phyloP scores from a whole-genome alignment of 352 stramenopile species.

The Pythium dissotocum region DNA sequence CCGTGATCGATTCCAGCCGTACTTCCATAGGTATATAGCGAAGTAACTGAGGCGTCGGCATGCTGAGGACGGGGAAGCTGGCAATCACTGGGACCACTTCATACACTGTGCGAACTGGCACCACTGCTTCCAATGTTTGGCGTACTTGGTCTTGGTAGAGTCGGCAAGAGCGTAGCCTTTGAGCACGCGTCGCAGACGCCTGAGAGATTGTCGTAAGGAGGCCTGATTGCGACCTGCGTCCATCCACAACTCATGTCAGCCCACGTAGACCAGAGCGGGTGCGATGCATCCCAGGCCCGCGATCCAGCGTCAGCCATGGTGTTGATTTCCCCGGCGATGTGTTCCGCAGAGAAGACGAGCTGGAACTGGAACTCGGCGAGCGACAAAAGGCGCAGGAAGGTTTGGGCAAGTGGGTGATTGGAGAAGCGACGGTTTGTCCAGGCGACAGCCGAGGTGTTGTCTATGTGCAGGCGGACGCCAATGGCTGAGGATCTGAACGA shows the following conservation, averaged over 20 bases:
- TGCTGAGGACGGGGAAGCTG: not conserved
- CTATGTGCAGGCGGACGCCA: not conserved
- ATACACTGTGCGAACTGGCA: slow-evolving; percentile 10
- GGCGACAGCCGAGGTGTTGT: slow-evolving; percentile 12
- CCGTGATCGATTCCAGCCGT: slow-evolving; percentile 15
- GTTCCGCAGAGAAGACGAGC: slow-evolving; percentile 16
- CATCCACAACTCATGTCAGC: slow-evolving; percentile 22
- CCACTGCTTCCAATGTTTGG: slow-evolving; percentile 20
- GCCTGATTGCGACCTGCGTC: slow-evolving; percentile 12
- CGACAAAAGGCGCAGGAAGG: slow-evolving; percentile 11
- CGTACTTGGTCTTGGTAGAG: slow-evolving; percentile 23
- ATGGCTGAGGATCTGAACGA: too few relatives aligned
- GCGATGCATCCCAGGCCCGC: slow-evolving; percentile 18
- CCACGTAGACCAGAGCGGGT: slow-evolving; percentile 12
- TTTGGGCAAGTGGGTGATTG: slow-evolving; percentile 1
- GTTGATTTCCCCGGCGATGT: slow-evolving; percentile 27
- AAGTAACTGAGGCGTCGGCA: slow-evolving; percentile 13
- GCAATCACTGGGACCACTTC: slow-evolving; percentile 18
- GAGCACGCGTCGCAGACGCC: slow-evolving; percentile 19
- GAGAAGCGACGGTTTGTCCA: not conserved
- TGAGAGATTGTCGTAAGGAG: slow-evolving; percentile 27
- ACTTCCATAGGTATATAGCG: slow-evolving; percentile 25
- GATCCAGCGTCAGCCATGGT: slow-evolving; percentile 22
- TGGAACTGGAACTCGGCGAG: slow-evolving; percentile 29
- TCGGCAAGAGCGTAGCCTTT: slow-evolving; percentile 7